These are phyloP conservation scores for Cocos nucifera DNA, from an alignment of 176 grass and related monocot genomes.

Conservation along the genomic window DNA sequence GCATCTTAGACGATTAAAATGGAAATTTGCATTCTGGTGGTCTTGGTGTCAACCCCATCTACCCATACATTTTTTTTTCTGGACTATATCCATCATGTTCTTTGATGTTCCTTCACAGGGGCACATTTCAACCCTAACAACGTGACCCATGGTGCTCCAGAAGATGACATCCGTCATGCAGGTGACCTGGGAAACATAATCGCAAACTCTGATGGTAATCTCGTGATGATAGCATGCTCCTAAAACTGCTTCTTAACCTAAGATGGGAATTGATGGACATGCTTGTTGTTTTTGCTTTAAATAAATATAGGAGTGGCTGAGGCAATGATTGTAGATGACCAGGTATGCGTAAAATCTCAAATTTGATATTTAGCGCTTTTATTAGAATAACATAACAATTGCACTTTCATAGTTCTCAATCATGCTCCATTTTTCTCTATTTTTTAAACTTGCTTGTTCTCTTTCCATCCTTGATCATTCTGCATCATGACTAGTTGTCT, in stretches of 20 bases:
- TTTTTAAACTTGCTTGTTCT: too few species aligned
- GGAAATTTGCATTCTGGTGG: too few species aligned
- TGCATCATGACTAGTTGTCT: background rate
- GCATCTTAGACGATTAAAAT: too few species aligned
- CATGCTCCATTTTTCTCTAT: too few species aligned
- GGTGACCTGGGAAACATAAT: constrained; percentile 90
- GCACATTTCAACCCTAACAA: constrained; percentile 88
- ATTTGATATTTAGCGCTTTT: too few species aligned
- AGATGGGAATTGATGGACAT: background rate
- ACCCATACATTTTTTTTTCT: too few species aligned
- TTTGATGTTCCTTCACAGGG: constrained; percentile 24
- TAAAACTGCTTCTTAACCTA: background rate
- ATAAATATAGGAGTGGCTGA: constrained; percentile 63
- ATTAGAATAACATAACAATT: too few species aligned
- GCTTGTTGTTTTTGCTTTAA: constrained; percentile 18
- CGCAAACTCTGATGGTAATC: constrained; percentile 67
- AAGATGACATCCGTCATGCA: constrained; percentile 68
- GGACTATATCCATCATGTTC: too few species aligned
- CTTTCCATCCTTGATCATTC: background rate
- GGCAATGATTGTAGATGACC: constrained; percentile 70
- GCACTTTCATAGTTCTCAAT: too few species aligned
- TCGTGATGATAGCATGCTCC: background rate
- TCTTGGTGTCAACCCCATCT: too few species aligned
- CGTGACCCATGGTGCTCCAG: constrained; percentile 79
- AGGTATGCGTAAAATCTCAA: constrained; percentile 32